phyloP scores from a whole-genome alignment of 2,329 filamentous ascomycete genomes.

The Fusarium nurragi region DNA sequence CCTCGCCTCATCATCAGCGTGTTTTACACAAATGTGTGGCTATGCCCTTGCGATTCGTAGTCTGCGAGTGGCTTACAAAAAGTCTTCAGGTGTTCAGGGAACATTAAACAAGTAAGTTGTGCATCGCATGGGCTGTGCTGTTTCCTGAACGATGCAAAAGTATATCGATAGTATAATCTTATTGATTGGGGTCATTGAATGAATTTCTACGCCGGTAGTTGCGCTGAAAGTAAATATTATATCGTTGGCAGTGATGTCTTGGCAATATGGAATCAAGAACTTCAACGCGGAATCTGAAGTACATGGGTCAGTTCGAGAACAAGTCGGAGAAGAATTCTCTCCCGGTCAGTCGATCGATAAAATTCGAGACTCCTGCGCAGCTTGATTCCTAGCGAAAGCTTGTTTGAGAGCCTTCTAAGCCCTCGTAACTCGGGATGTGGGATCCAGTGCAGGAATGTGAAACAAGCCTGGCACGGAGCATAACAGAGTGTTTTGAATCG shows the following conservation, averaged over 20 bases:
- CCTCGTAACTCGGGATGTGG: constrained; percentile 12
- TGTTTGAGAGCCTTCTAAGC: constrained; percentile 11
- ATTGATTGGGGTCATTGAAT: background rate
- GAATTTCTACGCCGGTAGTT: background rate
- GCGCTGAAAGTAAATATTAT: background rate
- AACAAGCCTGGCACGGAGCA: constrained; percentile 29
- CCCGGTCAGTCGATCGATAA: constrained; percentile 10
- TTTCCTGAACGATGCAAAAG: constrained; percentile 1
- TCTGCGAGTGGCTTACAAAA: constrained; percentile 8
- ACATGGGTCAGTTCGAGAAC: background rate
- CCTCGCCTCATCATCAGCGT: background rate
- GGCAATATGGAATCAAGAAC: background rate
- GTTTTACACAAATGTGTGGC: constrained; percentile 8
- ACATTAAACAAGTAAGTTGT: background rate
- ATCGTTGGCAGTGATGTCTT: background rate
- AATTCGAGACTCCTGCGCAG: constrained; percentile 23
- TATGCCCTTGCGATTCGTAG: constrained; percentile 9
- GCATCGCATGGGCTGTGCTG: constrained; percentile 6
- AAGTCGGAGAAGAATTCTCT: background rate
- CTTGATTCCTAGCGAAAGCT: constrained; percentile 16
- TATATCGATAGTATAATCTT: background rate
- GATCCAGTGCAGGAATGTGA: constrained; percentile 8
- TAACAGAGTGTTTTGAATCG: constrained; percentile 8
- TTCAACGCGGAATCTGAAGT: background rate
- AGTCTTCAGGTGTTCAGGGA: constrained; percentile 15